Conservation (phyloP, 768 basidiomycete genomes). For the Pisolithus orientalis region DNA sequence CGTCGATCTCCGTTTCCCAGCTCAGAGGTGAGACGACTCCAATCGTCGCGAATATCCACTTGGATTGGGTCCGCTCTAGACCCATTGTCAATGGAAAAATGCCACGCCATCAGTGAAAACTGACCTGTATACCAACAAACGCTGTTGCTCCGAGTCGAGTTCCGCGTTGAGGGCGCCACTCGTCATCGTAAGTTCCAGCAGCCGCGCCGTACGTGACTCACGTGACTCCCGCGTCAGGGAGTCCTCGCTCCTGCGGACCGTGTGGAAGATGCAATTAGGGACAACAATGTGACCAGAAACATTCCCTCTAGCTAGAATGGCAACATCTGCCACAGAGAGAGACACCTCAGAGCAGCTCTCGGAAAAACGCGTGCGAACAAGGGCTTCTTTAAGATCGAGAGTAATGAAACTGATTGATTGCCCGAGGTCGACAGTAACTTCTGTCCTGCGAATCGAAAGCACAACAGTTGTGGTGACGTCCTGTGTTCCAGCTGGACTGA, state of each 20-base stretch:
- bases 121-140: constrained; percentile 69
- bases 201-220: constrained; percentile 35
- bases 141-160: constrained; percentile 73
- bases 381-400: constrained; percentile 56
- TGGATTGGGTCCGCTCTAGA: constrained; percentile 71
- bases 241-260: constrained; percentile 52
- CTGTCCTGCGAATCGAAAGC: constrained; percentile 65
- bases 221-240: constrained; percentile 24
- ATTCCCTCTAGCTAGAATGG: constrained; percentile 58
- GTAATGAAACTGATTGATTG: constrained; percentile 74
- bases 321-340: constrained; percentile 51
- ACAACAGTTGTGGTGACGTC: constrained; percentile 58
- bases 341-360: constrained; percentile 58
- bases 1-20: constrained; percentile 40
- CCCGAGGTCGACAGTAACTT: constrained; percentile 76
- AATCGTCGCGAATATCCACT: constrained; percentile 75
- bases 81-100: constrained; percentile 2
- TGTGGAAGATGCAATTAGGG: constrained; percentile 70
- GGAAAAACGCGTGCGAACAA: constrained; percentile 62
- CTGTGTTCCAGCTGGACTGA: constrained; percentile 23
- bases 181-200: constrained; percentile 71
- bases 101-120: constrained; percentile 12
- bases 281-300: constrained; percentile 63
- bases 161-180: constrained; percentile 61
- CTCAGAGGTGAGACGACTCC: constrained; percentile 48